These are phyloP conservation scores for Boletus pseudopeckii DNA, from an alignment of 768 basidiomycete species.

Conservation along the genomic window DNA sequence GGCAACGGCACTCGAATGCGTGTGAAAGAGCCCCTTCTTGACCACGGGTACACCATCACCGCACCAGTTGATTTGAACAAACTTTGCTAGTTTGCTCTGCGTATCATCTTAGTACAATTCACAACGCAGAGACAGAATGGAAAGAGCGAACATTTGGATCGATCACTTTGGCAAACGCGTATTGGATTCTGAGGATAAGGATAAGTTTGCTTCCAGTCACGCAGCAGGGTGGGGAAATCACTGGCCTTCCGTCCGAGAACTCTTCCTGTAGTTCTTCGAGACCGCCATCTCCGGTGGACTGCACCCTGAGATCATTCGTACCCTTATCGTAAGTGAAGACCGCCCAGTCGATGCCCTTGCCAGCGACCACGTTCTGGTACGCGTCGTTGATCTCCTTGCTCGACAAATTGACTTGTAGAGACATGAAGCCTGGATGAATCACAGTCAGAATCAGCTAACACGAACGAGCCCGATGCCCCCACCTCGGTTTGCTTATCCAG, in stretches of 20 bases:
- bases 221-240: neutral
- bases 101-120: neutral
- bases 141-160: conserved; percentile 70
- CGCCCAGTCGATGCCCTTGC: conserved; percentile 68
- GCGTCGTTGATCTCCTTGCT: conserved; percentile 68
- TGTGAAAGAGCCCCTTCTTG: conserved; percentile 91
- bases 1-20: conserved; percentile 77
- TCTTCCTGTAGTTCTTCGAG: conserved; percentile 91
- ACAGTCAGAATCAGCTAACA: neutral
- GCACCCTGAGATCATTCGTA: conserved; percentile 84
- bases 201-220: conserved; percentile 5
- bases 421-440: conserved; percentile 44
- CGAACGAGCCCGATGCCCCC: too few species aligned
- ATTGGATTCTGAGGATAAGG: conserved; percentile 69
- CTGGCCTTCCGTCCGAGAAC: conserved; percentile 89
- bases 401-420: conserved; percentile 76
- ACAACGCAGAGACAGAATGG: neutral
- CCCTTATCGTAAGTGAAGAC: conserved; percentile 79
- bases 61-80: conserved; percentile 96
- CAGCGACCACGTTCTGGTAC: conserved; percentile 71
- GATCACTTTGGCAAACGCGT: conserved; percentile 81
- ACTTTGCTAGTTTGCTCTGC: conserved; percentile 81
- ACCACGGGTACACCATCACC: conserved; percentile 93
- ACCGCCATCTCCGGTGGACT: conserved; percentile 80
- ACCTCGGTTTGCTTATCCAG: neutral